A percentile compares a stretch with the other conserved stretches of the same genome.
Evolutionary conservation across 1,139 yeast genomes (phyloP).

Genomic region (Arxiozyma bovina): DNA sequence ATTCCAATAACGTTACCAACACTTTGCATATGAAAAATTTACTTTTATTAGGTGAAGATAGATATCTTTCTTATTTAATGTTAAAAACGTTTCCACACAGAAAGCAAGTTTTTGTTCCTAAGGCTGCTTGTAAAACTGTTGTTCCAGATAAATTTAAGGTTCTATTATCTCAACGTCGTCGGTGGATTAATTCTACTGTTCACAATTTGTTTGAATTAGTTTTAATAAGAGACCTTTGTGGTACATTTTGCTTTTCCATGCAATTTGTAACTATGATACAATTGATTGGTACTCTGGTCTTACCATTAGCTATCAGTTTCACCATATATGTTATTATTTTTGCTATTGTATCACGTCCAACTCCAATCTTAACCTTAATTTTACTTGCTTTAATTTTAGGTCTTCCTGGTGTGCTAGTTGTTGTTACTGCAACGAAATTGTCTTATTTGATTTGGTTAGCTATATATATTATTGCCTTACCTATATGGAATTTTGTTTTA

Average conservation of each 20-base stretch:
- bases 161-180: constrained; percentile 86
- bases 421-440: constrained; percentile 76
- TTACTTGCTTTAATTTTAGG: constrained; percentile 80
- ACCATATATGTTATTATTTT: constrained; percentile 72
- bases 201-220: constrained; percentile 90
- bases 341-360: constrained; percentile 72
- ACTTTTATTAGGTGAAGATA: constrained; percentile 85
- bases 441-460: constrained; percentile 76
- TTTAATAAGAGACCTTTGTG: constrained; percentile 84
- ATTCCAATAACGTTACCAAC: constrained; percentile 79
- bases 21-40: constrained; percentile 87
- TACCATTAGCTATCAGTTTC: constrained; percentile 86
- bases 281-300: constrained; percentile 78
- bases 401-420: constrained; percentile 77
- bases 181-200: constrained; percentile 97
- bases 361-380: constrained; percentile 72
- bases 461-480: constrained; percentile 72
- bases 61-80: constrained; percentile 83
- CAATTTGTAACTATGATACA: constrained; percentile 87
- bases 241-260: constrained; percentile 96
- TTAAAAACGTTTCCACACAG: constrained; percentile 87
- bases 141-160: constrained; percentile 81
- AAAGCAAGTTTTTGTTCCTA: constrained; percentile 85
- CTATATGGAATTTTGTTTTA: constrained; percentile 88
- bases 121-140: constrained; percentile 90